Percentiles rank a stretch among this genome's conserved stretches.
phyloP scores from a whole-genome alignment of 2,329 filamentous ascomycete genomes.

The Alternaria arborescens region DNA sequence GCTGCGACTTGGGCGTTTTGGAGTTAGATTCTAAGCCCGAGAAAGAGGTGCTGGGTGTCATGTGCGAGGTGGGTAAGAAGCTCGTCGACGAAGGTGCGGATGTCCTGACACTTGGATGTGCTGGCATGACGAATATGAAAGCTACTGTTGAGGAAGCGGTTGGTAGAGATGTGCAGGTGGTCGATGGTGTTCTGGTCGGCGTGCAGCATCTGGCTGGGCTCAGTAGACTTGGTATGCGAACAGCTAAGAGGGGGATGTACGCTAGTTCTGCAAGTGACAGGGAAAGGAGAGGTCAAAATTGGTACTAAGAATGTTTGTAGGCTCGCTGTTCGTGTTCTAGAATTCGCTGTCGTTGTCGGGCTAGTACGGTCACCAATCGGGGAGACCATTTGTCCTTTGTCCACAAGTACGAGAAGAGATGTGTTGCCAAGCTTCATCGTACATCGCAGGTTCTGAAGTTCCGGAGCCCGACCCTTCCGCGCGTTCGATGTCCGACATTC shows the following conservation, averaged over 20 bases:
- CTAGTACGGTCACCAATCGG: neutral
- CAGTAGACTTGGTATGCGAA: conserved; percentile 57
- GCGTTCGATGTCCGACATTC: too few relatives aligned
- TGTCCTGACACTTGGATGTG: conserved; percentile 57
- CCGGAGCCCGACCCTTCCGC: too few relatives aligned
- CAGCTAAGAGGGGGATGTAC: conserved; percentile 57
- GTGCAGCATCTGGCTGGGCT: conserved; percentile 58
- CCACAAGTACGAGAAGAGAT: rapidly evolving
- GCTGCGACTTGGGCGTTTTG: conserved; percentile 55
- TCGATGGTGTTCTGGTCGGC: conserved; percentile 61
- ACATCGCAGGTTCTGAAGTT: too few relatives aligned
- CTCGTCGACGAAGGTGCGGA: conserved; percentile 56
- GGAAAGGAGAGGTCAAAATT: neutral
- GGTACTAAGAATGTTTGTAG: neutral
- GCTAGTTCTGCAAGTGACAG: conserved; percentile 43
- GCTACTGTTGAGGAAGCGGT: conserved; percentile 58
- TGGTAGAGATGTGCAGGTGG: conserved; percentile 56
- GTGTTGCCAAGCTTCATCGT: too few relatives aligned
- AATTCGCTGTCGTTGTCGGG: neutral
- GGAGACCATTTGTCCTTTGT: neutral
- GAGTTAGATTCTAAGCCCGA: conserved; percentile 55
- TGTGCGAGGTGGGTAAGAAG: conserved; percentile 39
- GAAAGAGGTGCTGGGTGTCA: conserved; percentile 51
- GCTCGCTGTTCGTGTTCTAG: neutral
- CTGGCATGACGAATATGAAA: conserved; percentile 60